Evolutionary conservation across 345 rosid genomes (phyloP), one percentile per base, ranked within the genome.

Genomic region (Clarkia xantiana): DNA sequence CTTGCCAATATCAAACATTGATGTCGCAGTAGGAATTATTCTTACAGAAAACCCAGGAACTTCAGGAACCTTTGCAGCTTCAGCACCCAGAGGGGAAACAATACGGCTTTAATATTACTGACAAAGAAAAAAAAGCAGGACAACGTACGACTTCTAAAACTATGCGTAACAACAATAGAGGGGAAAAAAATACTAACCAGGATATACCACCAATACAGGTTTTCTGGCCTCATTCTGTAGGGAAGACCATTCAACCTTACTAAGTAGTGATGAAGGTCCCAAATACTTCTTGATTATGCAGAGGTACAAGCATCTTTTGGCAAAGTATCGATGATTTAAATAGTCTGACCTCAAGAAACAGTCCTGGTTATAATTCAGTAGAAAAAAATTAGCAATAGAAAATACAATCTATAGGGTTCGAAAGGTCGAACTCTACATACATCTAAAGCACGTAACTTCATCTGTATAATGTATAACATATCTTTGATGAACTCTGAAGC

Each of bases 331-430:
- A 52, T 86, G 59, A 76, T 86, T 78, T 57, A 86, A 71, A 65
- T 79, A 90, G 64, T 90, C 96, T 56, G 81, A 81, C 79, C 81
- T 94, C 52, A 67, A 73, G 62, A 83, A 90, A 64, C 96, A 86
- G 40, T 86, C 96, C 97, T 86, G 81, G 9, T 2, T 43, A 63
- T 9, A 40, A 54, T 17, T 4, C 17, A 49, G 53, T 44, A 25
- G 36, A 12, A 47, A 9, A 46, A 16, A 5, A 6, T 42, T 23
- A 53, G 47, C 46, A 53, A 38, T 14, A 15, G 14, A 11, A 40
- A 12, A 40, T 2, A 18, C 4, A 40, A 16, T 1, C 15, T 18
- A 20, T 16, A 40, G 19, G 6, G 0, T 29, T 29, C 0, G 9
- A 29, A 29, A 1, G 9, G 36, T 29, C 36, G 36, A 29, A 29